Evolutionary conservation across 148 eudicot species (phyloP).

Genomic region (Vaccinium macrocarpon): DNA sequence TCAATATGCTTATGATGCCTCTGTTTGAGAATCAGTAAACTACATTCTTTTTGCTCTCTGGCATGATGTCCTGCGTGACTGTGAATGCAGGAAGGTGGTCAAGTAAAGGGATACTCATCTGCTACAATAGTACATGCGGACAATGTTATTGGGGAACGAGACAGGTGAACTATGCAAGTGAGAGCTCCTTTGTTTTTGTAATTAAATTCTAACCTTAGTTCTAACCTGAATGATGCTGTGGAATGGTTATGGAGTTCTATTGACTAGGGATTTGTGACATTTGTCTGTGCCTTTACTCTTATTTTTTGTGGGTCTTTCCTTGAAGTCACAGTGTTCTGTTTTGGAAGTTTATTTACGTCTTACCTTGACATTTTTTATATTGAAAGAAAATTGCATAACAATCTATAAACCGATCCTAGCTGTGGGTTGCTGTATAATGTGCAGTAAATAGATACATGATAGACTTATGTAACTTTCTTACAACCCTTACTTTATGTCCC

Average conservation of each 20-base stretch:
- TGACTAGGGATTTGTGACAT: background rate
- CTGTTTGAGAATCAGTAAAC: constrained; percentile 1
- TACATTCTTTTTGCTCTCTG: constrained; percentile 2
- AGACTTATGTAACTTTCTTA: background rate
- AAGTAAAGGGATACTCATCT: constrained; percentile 22
- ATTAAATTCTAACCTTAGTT: constrained; percentile 5
- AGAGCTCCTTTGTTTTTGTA: constrained; percentile 27
- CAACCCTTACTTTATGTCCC: background rate
- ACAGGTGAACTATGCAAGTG: constrained; percentile 71
- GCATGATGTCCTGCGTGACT: constrained; percentile 10
- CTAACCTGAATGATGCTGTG: background rate
- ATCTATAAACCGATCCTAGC: background rate
- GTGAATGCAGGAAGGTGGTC: constrained; percentile 42
- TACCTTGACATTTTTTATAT: background rate
- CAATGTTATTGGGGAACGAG: constrained; percentile 25
- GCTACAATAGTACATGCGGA: constrained; percentile 18
- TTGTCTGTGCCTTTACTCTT: background rate
- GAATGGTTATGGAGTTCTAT: background rate
- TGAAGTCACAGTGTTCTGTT: background rate
- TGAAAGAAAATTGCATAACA: background rate
- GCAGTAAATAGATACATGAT: background rate
- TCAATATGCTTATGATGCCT: constrained; percentile 10
- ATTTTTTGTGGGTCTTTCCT: background rate
- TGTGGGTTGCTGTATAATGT: background rate
- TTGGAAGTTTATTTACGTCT: background rate